phyloP scores from a whole-genome alignment of 2,329 filamentous ascomycete genomes.

The Arthrinium puccinioides region DNA sequence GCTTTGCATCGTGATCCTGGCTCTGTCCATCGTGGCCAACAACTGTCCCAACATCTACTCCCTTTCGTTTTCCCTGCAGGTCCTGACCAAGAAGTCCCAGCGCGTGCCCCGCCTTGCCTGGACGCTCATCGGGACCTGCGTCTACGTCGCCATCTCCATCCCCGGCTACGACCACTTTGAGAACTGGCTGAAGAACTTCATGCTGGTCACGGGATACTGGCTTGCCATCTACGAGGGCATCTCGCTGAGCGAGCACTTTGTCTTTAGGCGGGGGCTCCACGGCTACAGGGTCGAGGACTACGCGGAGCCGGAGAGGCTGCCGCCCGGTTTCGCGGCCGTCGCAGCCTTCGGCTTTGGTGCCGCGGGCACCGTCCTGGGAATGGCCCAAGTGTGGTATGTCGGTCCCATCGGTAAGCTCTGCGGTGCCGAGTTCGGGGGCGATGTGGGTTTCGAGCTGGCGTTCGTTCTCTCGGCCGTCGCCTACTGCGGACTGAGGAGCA shows the following conservation, averaged over 20 bases:
- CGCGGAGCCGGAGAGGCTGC: conserved; percentile 48
- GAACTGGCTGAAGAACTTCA: conserved; percentile 60
- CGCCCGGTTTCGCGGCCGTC: conserved; percentile 56
- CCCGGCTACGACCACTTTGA: conserved; percentile 62
- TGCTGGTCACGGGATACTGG: conserved; percentile 66
- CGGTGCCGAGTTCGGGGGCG: conserved; percentile 38
- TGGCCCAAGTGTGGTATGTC: conserved; percentile 63
- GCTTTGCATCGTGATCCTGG: conserved; percentile 62
- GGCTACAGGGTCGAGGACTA: conserved; percentile 56
- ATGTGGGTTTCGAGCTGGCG: conserved; percentile 53
- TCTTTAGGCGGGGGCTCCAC: conserved; percentile 55
- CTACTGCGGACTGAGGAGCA: conserved; percentile 42
- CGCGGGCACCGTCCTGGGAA: conserved; percentile 59
- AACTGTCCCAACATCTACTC: conserved; percentile 71
- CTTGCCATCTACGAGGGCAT: conserved; percentile 66
- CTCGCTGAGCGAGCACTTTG: conserved; percentile 57
- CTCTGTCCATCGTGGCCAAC: conserved; percentile 61
- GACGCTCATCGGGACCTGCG: conserved; percentile 53
- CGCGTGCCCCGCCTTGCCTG: conserved; percentile 61
- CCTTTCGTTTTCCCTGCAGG: conserved; percentile 58
- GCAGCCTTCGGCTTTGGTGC: conserved; percentile 57
- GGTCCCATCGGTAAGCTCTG: conserved; percentile 60
- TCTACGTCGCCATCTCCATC: conserved; percentile 63
- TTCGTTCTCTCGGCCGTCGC: conserved; percentile 50
- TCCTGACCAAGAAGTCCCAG: conserved; percentile 51